Conservation (phyloP, 139 green algal species). For the Mesotaenium endlicherianum region DNA sequence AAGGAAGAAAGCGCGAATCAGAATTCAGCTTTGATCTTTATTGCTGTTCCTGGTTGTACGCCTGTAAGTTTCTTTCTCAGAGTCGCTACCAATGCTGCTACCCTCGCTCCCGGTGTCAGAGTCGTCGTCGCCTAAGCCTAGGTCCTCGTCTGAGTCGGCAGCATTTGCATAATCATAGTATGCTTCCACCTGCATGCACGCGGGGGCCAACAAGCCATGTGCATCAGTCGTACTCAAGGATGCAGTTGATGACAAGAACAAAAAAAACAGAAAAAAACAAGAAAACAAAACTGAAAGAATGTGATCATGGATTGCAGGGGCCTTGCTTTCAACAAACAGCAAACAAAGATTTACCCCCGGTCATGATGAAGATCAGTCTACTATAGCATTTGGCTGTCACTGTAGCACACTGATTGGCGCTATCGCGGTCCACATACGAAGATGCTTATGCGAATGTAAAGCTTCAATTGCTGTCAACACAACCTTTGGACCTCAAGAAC, state of each 20-base stretch:
- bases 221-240: no score
- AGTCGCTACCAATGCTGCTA: not conserved
- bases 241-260: not conserved
- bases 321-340: not conserved
- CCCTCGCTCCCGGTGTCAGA: not conserved
- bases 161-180: conserved; percentile 47
- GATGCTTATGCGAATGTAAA: no score
- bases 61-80: no score
- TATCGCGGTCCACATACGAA: no score
- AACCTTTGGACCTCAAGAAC: not conserved
- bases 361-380: no score
- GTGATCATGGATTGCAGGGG: not conserved
- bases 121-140: not conserved
- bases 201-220: not conserved
- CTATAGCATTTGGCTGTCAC: no score
- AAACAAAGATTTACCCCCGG: not conserved
- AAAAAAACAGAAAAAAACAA: not conserved
- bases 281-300: not conserved
- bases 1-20: no score
- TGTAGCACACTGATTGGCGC: no score
- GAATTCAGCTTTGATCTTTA: no score
- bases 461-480: no score
- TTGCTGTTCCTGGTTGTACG: no score
- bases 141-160: conserved; percentile 43
- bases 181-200: conserved; percentile 27